Percentiles rank a stretch among this genome's conserved stretches.
Conservation (phyloP, 2,329 filamentous ascomycete genomes). For the Diplocarpon rosae region DNA sequence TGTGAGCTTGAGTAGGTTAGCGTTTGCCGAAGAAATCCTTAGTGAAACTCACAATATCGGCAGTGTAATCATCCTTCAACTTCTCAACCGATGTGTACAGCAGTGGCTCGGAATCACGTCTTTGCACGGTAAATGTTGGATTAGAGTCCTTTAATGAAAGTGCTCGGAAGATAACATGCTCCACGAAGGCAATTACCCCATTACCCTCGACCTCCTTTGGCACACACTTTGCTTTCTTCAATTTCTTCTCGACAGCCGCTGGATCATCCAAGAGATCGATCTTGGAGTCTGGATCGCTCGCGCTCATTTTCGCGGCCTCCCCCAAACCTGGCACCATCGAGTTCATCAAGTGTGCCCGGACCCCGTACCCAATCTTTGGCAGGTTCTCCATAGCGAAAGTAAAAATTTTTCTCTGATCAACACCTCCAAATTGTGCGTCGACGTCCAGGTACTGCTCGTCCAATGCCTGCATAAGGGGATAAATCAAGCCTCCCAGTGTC, state of each 20-base stretch:
- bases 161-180: constrained; percentile 76
- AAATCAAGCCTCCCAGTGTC: constrained; percentile 62
- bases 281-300: constrained; percentile 68
- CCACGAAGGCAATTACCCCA: constrained; percentile 75
- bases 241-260: constrained; percentile 68
- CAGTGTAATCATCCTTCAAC: constrained; percentile 69
- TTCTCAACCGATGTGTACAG: constrained; percentile 67
- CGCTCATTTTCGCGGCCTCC: constrained; percentile 76
- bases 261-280: constrained; percentile 82
- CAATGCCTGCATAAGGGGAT: constrained; percentile 79
- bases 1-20: constrained; percentile 44
- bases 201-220: constrained; percentile 74
- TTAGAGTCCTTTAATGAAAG: constrained; percentile 48
- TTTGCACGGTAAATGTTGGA: constrained; percentile 56
- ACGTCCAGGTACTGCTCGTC: constrained; percentile 77
- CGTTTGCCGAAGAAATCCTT: constrained; percentile 9
- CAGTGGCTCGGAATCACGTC: constrained; percentile 61
- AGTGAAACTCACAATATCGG: constrained; percentile 53
- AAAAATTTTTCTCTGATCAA: constrained; percentile 86
- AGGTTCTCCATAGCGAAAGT: constrained; percentile 74
- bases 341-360: constrained; percentile 64
- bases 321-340: constrained; percentile 81
- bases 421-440: constrained; percentile 78
- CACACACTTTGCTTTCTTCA: constrained; percentile 72
- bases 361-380: constrained; percentile 72